These are phyloP conservation scores for Silybum marianum DNA, from an alignment of 129 eudicot species.

Conservation along the genomic window DNA sequence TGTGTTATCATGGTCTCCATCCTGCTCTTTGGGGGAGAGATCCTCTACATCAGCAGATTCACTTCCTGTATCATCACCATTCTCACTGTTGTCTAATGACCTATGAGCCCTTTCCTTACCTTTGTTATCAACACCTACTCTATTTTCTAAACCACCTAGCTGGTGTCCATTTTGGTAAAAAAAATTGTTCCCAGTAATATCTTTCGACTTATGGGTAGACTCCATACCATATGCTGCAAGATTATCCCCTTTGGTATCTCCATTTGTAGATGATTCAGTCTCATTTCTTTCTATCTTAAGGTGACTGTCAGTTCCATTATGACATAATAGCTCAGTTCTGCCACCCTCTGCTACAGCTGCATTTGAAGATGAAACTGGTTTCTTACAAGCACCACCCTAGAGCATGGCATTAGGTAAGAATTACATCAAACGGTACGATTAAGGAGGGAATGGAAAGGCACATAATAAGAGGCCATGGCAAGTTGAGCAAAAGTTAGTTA, in stretches of 20 bases:
- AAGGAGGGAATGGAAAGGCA: neutral
- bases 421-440: neutral
- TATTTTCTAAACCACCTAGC: constrained; percentile 28
- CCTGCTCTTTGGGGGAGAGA: constrained; percentile 59
- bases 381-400: constrained; percentile 34
- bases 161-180: constrained; percentile 25
- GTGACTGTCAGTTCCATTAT: constrained; percentile 42
- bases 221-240: constrained; percentile 30
- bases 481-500: neutral
- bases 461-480: neutral
- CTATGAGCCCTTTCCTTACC: constrained; percentile 59
- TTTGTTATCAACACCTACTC: constrained; percentile 35
- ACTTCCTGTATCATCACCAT: constrained; percentile 69
- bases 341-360: constrained; percentile 32
- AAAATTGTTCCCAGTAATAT: constrained; percentile 16
- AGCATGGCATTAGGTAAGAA: neutral
- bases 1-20: constrained; percentile 53
- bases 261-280: constrained; percentile 65
- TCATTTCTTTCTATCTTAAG: constrained; percentile 61
- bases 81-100: constrained; percentile 53
- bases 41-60: constrained; percentile 83
- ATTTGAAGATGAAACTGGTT: constrained; percentile 36
- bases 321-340: constrained; percentile 28
- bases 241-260: constrained; percentile 49
- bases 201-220: neutral